Percentiles rank a stretch among this genome's conserved stretches.
Conservation (phyloP, 108 stramenopile genomes). For the Fragilariopsis cylindrus region DNA sequence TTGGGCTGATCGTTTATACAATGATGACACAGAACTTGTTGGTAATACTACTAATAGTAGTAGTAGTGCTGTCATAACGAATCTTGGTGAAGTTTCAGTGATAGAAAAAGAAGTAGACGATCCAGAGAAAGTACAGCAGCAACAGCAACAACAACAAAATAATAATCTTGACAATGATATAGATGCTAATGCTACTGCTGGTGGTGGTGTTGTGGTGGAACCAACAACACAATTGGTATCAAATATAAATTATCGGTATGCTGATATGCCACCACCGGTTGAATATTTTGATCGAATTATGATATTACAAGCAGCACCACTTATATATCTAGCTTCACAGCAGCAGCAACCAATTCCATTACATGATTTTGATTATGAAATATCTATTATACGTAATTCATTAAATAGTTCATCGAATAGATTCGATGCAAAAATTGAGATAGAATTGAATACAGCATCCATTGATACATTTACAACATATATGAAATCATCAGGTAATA, state of each 20-base stretch:
- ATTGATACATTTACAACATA: conserved; percentile 21
- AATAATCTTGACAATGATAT: neutral
- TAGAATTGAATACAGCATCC: conserved; percentile 25
- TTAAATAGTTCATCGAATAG: conserved; percentile 16
- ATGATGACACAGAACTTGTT: conserved; percentile 13
- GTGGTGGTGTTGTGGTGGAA: neutral
- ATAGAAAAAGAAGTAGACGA: conserved; percentile 12
- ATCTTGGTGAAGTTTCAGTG: conserved; percentile 8
- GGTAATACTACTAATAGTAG: no score
- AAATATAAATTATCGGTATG: neutral
- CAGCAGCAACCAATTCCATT: conserved; percentile 30
- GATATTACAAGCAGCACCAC: conserved; percentile 35
- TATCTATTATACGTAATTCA: conserved; percentile 13
- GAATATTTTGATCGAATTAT: conserved; percentile 27
- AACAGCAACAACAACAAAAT: no score
- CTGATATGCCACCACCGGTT: conserved; percentile 26
- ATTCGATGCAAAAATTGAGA: conserved; percentile 26
- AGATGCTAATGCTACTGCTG: neutral
- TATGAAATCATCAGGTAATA: conserved; percentile 5
- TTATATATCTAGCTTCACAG: neutral
- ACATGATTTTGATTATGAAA: conserved; percentile 34
- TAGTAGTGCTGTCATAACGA: neutral
- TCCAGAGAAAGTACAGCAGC: neutral
- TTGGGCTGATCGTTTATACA: conserved; percentile 38
- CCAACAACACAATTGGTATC: neutral